A percentile compares a stretch with the other conserved stretches of the same genome.
Conservation (phyloP, 345 rosid species). For the Turritis glabra region DNA sequence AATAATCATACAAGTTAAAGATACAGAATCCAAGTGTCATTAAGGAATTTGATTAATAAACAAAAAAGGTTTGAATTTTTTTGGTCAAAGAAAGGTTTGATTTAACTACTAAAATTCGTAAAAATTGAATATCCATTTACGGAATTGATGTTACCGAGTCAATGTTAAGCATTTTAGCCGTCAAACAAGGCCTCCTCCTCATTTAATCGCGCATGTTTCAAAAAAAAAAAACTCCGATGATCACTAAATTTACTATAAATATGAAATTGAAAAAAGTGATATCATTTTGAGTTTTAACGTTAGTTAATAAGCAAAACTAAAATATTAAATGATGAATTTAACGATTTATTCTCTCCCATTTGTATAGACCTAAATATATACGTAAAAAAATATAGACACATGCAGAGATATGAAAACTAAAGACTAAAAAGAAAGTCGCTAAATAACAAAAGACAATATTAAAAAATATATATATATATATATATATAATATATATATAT, state of each 20-base stretch:
- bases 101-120: neutral
- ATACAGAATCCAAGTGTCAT: neutral
- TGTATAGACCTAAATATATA: neutral
- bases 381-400: neutral
- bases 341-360: neutral
- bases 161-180: neutral
- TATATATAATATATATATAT: no score
- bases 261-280: neutral
- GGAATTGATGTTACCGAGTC: slow-evolving; percentile 27
- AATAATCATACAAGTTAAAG: neutral
- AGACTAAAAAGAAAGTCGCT: neutral
- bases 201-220: neutral
- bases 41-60: neutral
- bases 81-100: neutral
- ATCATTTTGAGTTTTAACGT: neutral
- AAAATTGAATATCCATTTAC: neutral
- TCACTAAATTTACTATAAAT: neutral
- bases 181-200: slow-evolving; percentile 19
- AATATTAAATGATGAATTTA: neutral
- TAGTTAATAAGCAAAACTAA: neutral
- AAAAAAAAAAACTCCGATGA: no score
- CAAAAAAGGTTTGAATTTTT: neutral
- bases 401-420: neutral
- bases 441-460: neutral
- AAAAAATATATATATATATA: no score